Base-by-base conservation (phyloP, 1,284 basidiomycete species). In the Ustilago lituana region DNA sequence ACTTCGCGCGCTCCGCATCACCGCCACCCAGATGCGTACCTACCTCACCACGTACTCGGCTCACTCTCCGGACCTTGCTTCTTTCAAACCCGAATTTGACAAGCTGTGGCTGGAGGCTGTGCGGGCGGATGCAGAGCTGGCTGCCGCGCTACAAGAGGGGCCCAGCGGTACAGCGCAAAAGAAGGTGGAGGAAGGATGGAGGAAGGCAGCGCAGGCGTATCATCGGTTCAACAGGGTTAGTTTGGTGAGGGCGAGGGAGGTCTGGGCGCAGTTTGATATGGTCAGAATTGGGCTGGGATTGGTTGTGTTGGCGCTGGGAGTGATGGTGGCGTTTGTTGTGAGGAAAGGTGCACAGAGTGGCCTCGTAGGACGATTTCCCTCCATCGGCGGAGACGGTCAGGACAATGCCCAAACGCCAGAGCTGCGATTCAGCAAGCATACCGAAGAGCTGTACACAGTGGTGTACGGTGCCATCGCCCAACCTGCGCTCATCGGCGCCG, bases 181-280 rank as follows among this genome's bases (percentile, higher is more conserved):
- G 14, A 51, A 40, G 23, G 43, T 58, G 10, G 49, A 65, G 15
- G 48, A 56, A 1, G 53, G 63, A 3, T 38, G 53, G 40, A 49
- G 59, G 12, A 46, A 14, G 1, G 72, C 77, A 10, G 51, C 67
- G 9, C 44, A 52, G 24, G 71, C 78, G 29, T 77, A 79, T 48
- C 62, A 63, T 51, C 83, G 83, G 22, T 93, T 89, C 76, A 88
- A 87, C 22, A 86, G 89, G 27, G 82, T 86, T 11, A 88, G 91
- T 3, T 85, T 96, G 31, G 84, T 85, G 1, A 86, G 87, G 3
- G 94, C 94, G 72, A 89, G 93, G 7, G 84, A 87, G 20, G 88
- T 97, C 48, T 99, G 96, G 96, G 95, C 96, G 0, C 91, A 92
- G 77, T 98, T 98, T 84, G 92, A 94, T 66, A 84, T 90, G 4